Base-by-base conservation (phyloP, 2,329 filamentous ascomycete species). In the Aurifilum marmelostoma region DNA sequence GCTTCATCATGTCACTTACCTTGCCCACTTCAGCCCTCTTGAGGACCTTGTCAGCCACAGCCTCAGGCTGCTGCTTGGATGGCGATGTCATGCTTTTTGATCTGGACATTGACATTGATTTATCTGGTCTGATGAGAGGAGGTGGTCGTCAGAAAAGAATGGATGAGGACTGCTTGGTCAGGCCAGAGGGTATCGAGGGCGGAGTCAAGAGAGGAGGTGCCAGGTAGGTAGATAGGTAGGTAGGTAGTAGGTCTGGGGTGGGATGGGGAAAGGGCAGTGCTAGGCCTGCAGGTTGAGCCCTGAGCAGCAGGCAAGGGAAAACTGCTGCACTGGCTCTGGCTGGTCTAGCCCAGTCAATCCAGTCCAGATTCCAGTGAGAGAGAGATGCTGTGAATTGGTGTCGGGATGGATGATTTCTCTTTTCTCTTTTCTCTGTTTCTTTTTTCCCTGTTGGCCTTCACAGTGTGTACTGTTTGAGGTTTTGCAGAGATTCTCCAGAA, bases 11-110 rank as follows among this genome's bases (percentile, higher is more conserved):
- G 24, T 71, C 69, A 79, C 84, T 77, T 83, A 92, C 91, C 85
- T 92, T 92, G 84, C 89, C 90, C 75, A 92, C 87, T 83, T 92
- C 90, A 71, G 89, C 89, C 81, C 91, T 84, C 79, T 90, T 90
- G 76, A 92, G 84, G 68, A 93, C 89, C 79, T 87, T 88, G 78
- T 91, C 89, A 67, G 84, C 88, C 67, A 90, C 88, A 75, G 82
- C 86, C 76, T 90, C 88, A 50, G 88, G 87, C 75, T 89, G 86
- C 74, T 86, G 85, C 80, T 88, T 88, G 80, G 86, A 85, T 70
- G 87, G 86, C 74, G 87, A 89, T 75, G 87, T 82, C 87, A 89
- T 89, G 75, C 71, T 82, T 67, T 73, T 74, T 75, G 77, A 73
- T 74, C 73, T 75, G 69, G 75, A 68, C 72, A 74, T 75, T 63